phyloP scores from a whole-genome alignment of 192 early-diverging fungal species.

The Rhizoclosmatium globosum region DNA sequence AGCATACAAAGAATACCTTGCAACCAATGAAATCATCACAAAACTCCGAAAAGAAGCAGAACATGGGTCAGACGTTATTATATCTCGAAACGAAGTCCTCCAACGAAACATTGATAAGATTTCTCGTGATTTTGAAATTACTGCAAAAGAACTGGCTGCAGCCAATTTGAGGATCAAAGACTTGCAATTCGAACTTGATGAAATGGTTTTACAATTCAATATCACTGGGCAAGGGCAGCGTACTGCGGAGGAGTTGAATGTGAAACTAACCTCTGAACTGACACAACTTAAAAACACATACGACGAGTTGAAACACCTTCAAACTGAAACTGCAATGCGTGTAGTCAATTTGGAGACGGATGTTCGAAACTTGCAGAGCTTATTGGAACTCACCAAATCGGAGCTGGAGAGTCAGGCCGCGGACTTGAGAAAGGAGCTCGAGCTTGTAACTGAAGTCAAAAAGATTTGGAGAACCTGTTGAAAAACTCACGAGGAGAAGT shows the following conservation, averaged over 20 bases:
- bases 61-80: slow-evolving; percentile 55
- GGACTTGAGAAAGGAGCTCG: slow-evolving; percentile 40
- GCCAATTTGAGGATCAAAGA: slow-evolving; percentile 47
- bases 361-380: slow-evolving; percentile 28
- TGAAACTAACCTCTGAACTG: slow-evolving; percentile 47
- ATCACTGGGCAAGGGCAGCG: slow-evolving; percentile 53
- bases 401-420: slow-evolving; percentile 47
- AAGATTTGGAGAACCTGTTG: slow-evolving; percentile 47
- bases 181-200: slow-evolving; percentile 65
- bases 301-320: slow-evolving; percentile 43
- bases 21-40: slow-evolving; percentile 59
- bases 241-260: slow-evolving; percentile 46
- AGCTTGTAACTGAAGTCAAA: slow-evolving; percentile 39
- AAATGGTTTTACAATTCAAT: slow-evolving; percentile 60
- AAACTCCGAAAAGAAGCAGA: slow-evolving; percentile 57
- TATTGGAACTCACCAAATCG: slow-evolving; percentile 40
- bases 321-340: slow-evolving; percentile 29
- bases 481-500: slow-evolving; percentile 48
- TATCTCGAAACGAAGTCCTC: slow-evolving; percentile 57
- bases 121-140: slow-evolving; percentile 59
- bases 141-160: slow-evolving; percentile 53
- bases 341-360: slow-evolving; percentile 46
- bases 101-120: slow-evolving; percentile 63
- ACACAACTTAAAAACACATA: slow-evolving; percentile 35
- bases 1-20: slow-evolving; percentile 62